A percentile compares a stretch with the other conserved stretches of the same genome.
Evolutionary conservation across 2,329 filamentous ascomycete genomes (phyloP).

Genomic region (Nannizziopsis arthrosporioides): DNA sequence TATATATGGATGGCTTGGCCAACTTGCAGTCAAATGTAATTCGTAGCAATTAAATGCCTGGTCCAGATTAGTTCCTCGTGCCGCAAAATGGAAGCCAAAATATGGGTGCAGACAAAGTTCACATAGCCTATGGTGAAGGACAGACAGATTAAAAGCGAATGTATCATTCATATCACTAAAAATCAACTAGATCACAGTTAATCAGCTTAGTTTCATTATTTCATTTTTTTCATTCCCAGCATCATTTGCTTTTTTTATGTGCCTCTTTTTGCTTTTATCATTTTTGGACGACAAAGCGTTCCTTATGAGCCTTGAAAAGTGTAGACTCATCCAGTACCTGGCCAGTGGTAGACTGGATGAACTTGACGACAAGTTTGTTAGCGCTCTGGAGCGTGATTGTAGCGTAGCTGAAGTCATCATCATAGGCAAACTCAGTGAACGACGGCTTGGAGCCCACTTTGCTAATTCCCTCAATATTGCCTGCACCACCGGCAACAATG

Average conservation of each 20-base stretch:
- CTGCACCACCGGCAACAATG: conserved; percentile 2
- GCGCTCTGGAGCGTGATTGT: neutral
- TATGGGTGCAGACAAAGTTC: too few relatives aligned
- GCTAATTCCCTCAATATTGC: neutral
- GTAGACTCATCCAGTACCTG: neutral
- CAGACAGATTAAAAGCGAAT: too few relatives aligned
- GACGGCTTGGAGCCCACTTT: neutral
- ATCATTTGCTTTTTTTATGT: neutral
- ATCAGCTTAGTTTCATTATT: too few relatives aligned
- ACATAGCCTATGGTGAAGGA: too few relatives aligned
- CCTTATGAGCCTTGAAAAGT: conserved; percentile 1
- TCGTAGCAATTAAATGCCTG: too few relatives aligned
- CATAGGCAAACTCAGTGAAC: neutral
- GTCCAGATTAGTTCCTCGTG: too few relatives aligned
- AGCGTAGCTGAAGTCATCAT: conserved; percentile 1
- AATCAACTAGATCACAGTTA: too few relatives aligned
- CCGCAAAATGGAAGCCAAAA: too few relatives aligned
- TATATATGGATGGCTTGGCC: too few relatives aligned
- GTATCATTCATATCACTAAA: too few relatives aligned
- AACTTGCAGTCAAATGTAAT: too few relatives aligned
- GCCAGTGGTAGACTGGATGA: neutral
- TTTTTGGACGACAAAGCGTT: neutral
- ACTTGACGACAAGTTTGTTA: neutral
- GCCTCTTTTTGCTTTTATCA: neutral
- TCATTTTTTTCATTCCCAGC: too few relatives aligned